A percentile compares a stretch with the other conserved stretches of the same genome.
Evolutionary conservation across 805 yeast species (phyloP).

Genomic region (Schwanniomyces pseudopolymorphus): DNA sequence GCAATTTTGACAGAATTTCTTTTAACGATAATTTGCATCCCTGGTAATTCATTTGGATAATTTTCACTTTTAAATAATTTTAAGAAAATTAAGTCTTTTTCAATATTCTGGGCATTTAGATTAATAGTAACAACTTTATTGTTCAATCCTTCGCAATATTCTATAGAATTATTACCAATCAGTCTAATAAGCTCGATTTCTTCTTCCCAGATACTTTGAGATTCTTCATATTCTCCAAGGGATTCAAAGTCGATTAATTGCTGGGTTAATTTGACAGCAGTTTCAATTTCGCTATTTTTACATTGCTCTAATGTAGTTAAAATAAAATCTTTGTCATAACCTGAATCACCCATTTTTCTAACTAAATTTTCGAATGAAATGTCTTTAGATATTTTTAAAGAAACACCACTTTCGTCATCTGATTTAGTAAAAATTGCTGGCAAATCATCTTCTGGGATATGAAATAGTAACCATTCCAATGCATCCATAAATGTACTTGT

Average conservation of each 20-base stretch:
- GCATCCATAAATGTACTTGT: constrained; percentile 49
- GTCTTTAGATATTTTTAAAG: constrained; percentile 56
- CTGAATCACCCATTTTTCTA: constrained; percentile 60
- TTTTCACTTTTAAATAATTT: constrained; percentile 25
- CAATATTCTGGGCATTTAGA: constrained; percentile 18
- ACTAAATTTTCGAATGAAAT: constrained; percentile 57
- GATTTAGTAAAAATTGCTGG: constrained; percentile 64
- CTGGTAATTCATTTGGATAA: constrained; percentile 72
- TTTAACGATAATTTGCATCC: constrained; percentile 51
- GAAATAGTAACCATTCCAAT: constrained; percentile 77
- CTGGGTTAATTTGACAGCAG: constrained; percentile 53
- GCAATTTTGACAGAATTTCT: constrained; percentile 55
- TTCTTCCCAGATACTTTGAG: constrained; percentile 61
- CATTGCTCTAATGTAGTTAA: constrained; percentile 43
- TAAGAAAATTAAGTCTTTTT: constrained; percentile 17
- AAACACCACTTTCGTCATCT: constrained; percentile 55
- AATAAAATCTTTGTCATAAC: constrained; percentile 67
- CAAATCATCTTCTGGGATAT: constrained; percentile 91
- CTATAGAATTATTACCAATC: constrained; percentile 39
- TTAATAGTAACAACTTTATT: constrained; percentile 21
- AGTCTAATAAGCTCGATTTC: constrained; percentile 69
- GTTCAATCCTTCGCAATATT: constrained; percentile 26
- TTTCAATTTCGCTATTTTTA: constrained; percentile 45
- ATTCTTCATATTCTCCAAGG: constrained; percentile 22
- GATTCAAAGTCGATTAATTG: constrained; percentile 23